Base-by-base conservation (phyloP, 192 early-diverging fungal species). In the Linderina pennispora region DNA sequence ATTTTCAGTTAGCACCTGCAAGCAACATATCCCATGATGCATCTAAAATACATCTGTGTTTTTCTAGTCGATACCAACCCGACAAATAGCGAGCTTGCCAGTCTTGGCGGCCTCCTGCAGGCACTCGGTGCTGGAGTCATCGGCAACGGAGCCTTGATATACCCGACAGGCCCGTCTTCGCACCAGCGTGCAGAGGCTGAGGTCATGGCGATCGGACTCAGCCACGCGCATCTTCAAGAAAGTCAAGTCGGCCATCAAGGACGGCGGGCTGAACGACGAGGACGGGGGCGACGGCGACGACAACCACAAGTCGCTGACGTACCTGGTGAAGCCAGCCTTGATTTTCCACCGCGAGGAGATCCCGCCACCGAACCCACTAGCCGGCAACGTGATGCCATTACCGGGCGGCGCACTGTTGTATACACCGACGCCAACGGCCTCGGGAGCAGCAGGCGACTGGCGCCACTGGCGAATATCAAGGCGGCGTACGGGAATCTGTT, bases 261-360 rank as follows among this genome's bases (percentile, higher is more conserved):
- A 69, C 9, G 65, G 65, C 21, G 65, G 58, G 0, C 21, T 69
- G 15, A 62, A 62, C 40, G 65, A 69, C 2, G 58, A 69, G 35
- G 65, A 69, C 1, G 36, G 62, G 17, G 54, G 52, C 26, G 57
- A 49, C 16, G n/a, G n/a, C n/a, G 58, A 69, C 19, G 59, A 61
- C 24, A 43, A 42, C 35, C 53, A 54, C 28, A 53, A 54, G 37
- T 62, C 65, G 0, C 38, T 69, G 14, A 69, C 58, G 24, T 69
- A 69, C 26, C 32, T 69, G 36, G 33, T 62, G 54, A 69, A 69
- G 58, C 65, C 65, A 0, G 65, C 65, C 1, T 40, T 69, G 58
- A 62, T 69, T 32, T 69, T 61, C 65, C 65, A 69, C 58, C 61
- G 62, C 45, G 65, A 69, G 26, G 65, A 62, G 50, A 45, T 69